Evolutionary conservation across 2,329 filamentous ascomycete species (phyloP), one percentile per base, ranked within the genome.

Genomic region (Triangularia verruculosa): DNA sequence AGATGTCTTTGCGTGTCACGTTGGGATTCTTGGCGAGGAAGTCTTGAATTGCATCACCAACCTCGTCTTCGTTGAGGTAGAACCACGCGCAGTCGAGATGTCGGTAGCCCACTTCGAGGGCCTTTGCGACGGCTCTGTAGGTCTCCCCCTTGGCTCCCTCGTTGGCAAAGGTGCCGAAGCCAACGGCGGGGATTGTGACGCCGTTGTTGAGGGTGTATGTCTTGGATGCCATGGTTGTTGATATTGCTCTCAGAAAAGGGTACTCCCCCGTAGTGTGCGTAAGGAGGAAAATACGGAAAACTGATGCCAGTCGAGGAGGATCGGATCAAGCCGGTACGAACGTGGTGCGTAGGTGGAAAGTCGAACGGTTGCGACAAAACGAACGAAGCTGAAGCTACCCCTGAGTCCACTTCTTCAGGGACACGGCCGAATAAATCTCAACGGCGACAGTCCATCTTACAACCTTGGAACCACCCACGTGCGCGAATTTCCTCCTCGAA

Each of bases 61-160:
- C 83, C 72, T 87, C 85, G 9, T 75, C 75, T 72, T 88, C 89
- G 73, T 92, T 92, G 71, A 84, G 82, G 75, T 92, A 92, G 67
- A 87, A 88, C 72, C 88, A 83, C 58, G 88, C 87, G 72, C 86
- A 89, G 76, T 87, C 85, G 66, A 89, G 84, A 73, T 89, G 86
- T 54, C 86, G 80, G 77, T 90, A 90, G 53, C 88, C 88, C 62
- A 79, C 78, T 69, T 83, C 80, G 13, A 90, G 79, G 15, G 87
- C 88, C 66, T 78, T 79, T 71, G 86, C 84, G 66, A 91, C 89
- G 17, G 89, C 89, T 62, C 78, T 79, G 78, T 87, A 86, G 53
- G 83, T 83, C 77, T 86, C 83, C 43, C 84, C 84, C 68, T 79
- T 78, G 66, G 79, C 73, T 62, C 86, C 88, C 77, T 91, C 88